Evolutionary conservation across 2,329 filamentous ascomycete species (phyloP).

Genomic region (Aspergillus fumigatus): DNA sequence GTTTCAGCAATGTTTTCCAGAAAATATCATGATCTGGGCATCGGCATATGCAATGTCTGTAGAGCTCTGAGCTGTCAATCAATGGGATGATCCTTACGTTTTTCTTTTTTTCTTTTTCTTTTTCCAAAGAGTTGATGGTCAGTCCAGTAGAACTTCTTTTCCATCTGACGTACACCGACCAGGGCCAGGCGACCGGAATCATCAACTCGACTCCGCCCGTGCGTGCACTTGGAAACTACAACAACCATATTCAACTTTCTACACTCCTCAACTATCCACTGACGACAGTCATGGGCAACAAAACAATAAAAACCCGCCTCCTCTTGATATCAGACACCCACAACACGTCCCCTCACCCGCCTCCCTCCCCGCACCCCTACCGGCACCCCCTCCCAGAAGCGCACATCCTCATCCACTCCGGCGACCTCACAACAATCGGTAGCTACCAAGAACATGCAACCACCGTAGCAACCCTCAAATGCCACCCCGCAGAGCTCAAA

Average conservation of each 20-base stretch:
- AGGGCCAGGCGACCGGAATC: no score
- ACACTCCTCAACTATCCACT: no score
- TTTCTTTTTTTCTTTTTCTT: conserved; percentile 3
- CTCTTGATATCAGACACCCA: conserved; percentile 44
- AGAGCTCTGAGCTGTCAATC: conserved; percentile 36
- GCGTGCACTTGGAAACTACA: no score
- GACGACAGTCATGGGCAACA: no score
- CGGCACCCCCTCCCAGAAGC: conserved; percentile 43
- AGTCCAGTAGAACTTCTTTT: no score
- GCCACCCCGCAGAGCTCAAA: conserved; percentile 50
- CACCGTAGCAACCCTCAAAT: conserved; percentile 45
- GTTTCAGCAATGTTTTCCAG: conserved; percentile 31
- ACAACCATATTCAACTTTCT: no score
- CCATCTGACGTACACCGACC: no score
- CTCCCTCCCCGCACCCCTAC: conserved; percentile 14
- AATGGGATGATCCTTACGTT: conserved; percentile 32
- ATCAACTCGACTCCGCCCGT: no score
- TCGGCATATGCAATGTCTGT: conserved; percentile 24
- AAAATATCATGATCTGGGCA: conserved; percentile 25
- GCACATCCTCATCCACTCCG: conserved; percentile 55
- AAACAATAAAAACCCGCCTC: conserved; percentile 11
- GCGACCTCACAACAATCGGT: conserved; percentile 48
- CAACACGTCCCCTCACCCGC: conserved; percentile 27
- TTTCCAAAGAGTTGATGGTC: conserved; percentile 2
- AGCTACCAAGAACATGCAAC: conserved; percentile 19